Percentiles rank a stretch among this genome's conserved stretches.
Conservation (phyloP, 768 basidiomycete genomes). For the Mycena indigotica region DNA sequence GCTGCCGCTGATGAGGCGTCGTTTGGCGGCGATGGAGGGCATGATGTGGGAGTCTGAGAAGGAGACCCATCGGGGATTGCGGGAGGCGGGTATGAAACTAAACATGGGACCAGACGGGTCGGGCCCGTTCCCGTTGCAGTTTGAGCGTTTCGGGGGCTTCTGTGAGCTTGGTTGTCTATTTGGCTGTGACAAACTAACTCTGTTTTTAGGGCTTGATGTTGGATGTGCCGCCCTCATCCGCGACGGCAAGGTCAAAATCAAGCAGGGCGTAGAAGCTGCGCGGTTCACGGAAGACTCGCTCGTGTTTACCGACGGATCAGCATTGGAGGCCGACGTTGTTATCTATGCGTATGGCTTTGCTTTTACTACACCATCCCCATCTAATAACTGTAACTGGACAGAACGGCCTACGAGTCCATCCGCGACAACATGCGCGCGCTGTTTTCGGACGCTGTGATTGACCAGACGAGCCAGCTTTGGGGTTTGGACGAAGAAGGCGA, state of each 20-base stretch:
- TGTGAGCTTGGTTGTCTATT: constrained; percentile 14
- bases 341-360: constrained; percentile 39
- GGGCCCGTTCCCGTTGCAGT: constrained; percentile 31
- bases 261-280: constrained; percentile 44
- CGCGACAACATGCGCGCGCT: constrained; percentile 36
- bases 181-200: not conserved
- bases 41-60: constrained; percentile 31
- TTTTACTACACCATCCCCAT: not conserved
- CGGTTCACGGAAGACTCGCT: constrained; percentile 33
- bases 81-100: constrained; percentile 40
- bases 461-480: constrained; percentile 49
- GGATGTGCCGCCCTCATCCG: constrained; percentile 48
- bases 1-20: constrained; percentile 25
- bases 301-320: constrained; percentile 34
- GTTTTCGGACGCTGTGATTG: constrained; percentile 37
- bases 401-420: constrained; percentile 39
- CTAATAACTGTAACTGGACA: not conserved
- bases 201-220: constrained; percentile 30
- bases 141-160: constrained; percentile 34
- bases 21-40: constrained; percentile 21
- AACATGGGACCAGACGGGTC: constrained; percentile 37
- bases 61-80: constrained; percentile 36
- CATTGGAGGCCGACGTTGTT: constrained; percentile 39
- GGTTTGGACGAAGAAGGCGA: constrained; percentile 56
- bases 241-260: constrained; percentile 55